A percentile compares a stretch with the other conserved stretches of the same genome.
Conservation (phyloP, 2,329 filamentous ascomycete species). For the Trichoderma gracile region DNA sequence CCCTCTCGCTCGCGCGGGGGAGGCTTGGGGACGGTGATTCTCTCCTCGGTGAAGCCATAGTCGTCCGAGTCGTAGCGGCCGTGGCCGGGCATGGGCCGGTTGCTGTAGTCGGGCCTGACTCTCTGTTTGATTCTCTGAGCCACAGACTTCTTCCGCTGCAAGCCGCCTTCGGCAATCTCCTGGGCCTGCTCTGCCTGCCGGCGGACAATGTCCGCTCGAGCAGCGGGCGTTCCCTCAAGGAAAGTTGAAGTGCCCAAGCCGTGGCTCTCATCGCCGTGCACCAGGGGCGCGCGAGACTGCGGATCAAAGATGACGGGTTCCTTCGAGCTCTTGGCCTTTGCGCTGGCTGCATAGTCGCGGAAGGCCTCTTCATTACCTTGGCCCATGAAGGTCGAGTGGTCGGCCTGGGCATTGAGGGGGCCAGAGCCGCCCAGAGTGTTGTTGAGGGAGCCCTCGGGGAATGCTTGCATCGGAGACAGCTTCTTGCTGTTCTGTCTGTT, state of each 20-base stretch:
- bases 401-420: slow-evolving; percentile 76
- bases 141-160: slow-evolving; percentile 91
- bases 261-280: slow-evolving; percentile 81
- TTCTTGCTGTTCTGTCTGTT: slow-evolving; percentile 80
- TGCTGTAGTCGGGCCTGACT: slow-evolving; percentile 58
- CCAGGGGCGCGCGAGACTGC: slow-evolving; percentile 63
- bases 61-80: slow-evolving; percentile 38
- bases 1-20: slow-evolving; percentile 38
- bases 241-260: slow-evolving; percentile 95
- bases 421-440: slow-evolving; percentile 87
- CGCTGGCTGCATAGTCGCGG: slow-evolving; percentile 66
- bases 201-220: slow-evolving; percentile 74
- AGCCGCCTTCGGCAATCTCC: slow-evolving; percentile 58
- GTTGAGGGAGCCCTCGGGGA: slow-evolving; percentile 88
- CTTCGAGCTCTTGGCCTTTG: slow-evolving; percentile 38
- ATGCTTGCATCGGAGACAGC: slow-evolving; percentile 90
- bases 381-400: slow-evolving; percentile 87
- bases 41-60: slow-evolving; percentile 61
- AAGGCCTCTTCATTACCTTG: slow-evolving; percentile 79
- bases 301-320: slow-evolving; percentile 67
- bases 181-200: slow-evolving; percentile 68
- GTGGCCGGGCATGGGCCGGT: slow-evolving; percentile 42
- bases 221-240: slow-evolving; percentile 88
- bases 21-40: slow-evolving; percentile 39
- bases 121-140: slow-evolving; percentile 89